Conservation (phyloP, 345 rosid genomes). For the Populus deltoides region DNA sequence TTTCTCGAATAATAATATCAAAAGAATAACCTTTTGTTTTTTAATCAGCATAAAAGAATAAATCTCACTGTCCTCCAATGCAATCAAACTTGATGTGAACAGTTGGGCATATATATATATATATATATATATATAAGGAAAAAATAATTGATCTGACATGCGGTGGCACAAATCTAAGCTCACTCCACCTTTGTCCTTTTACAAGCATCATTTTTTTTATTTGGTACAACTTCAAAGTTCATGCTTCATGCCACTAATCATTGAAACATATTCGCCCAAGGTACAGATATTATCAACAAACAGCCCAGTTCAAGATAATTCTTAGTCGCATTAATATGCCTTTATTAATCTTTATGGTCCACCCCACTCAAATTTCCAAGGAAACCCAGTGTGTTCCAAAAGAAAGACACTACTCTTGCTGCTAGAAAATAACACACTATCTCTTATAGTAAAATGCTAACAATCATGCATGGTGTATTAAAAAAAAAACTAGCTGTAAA, state of each 20-base stretch:
- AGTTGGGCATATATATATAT: not conserved
- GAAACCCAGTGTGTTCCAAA: not conserved
- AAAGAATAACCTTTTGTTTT: not conserved
- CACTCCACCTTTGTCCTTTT: not conserved
- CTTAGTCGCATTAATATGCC: not conserved
- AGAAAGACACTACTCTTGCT: not conserved
- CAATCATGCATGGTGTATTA: not conserved
- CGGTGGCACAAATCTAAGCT: not conserved
- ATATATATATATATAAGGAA: no score
- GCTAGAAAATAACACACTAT: not conserved
- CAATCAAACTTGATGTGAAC: not conserved
- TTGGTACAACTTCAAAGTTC: not conserved
- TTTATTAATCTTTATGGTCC: not conserved
- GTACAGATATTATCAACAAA: not conserved
- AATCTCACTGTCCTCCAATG: not conserved
- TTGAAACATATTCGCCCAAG: not conserved
- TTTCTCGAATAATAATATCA: not conserved
- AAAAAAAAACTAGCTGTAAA: not conserved
- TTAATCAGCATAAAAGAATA: not conserved
- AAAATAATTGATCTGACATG: not conserved
- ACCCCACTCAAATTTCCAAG: constrained; percentile 1
- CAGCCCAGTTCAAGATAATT: not conserved
- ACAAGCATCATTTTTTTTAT: not conserved
- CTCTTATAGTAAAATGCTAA: not conserved
- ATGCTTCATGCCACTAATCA: not conserved